Percentiles rank a stretch among this genome's conserved stretches.
These are phyloP conservation scores for Hanseniaspora jakobsenii DNA, from an alignment of 805 yeast species.

Conservation along the genomic window DNA sequence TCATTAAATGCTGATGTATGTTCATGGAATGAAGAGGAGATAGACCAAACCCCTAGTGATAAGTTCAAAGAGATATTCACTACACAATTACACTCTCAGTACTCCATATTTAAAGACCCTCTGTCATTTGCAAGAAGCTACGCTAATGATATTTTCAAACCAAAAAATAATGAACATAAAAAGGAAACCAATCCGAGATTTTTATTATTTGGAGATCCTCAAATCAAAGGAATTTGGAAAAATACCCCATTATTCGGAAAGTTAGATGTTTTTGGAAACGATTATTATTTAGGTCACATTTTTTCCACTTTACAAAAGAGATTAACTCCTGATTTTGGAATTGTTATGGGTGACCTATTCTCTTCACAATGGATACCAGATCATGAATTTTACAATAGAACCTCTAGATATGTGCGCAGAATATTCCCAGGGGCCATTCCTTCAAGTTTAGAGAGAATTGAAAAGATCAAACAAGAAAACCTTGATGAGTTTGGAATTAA, in stretches of 20 bases:
- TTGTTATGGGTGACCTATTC: slow-evolving; percentile 84
- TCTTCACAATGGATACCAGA: slow-evolving; percentile 93
- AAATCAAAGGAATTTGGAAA: slow-evolving; percentile 79
- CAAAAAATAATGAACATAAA: not conserved
- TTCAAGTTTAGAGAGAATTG: slow-evolving; percentile 41
- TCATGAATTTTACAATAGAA: slow-evolving; percentile 71
- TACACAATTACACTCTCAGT: slow-evolving; percentile 17
- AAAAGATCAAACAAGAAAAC: slow-evolving; percentile 18
- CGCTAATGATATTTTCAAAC: slow-evolving; percentile 24
- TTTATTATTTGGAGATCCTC: slow-evolving; percentile 91
- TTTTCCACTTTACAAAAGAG: slow-evolving; percentile 52
- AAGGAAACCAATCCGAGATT: slow-evolving; percentile 26
- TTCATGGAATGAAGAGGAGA: slow-evolving; percentile 40
- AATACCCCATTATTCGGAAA: slow-evolving; percentile 58
- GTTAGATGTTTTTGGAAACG: slow-evolving; percentile 82
- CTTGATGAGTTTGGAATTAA: slow-evolving; percentile 23
- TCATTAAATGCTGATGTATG: slow-evolving; percentile 44
- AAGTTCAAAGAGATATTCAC: slow-evolving; percentile 19
- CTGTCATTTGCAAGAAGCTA: slow-evolving; percentile 19
- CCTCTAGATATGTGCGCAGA: slow-evolving; percentile 59
- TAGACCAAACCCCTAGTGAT: slow-evolving; percentile 17
- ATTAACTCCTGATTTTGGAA: slow-evolving; percentile 64
- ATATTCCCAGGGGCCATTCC: slow-evolving; percentile 51
- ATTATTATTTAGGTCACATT: slow-evolving; percentile 76
- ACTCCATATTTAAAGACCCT: slow-evolving; percentile 20